These are phyloP conservation scores for Phalaenopsis aphrodite DNA, from an alignment of 106 monocot genomes.

Conservation along the genomic window DNA sequence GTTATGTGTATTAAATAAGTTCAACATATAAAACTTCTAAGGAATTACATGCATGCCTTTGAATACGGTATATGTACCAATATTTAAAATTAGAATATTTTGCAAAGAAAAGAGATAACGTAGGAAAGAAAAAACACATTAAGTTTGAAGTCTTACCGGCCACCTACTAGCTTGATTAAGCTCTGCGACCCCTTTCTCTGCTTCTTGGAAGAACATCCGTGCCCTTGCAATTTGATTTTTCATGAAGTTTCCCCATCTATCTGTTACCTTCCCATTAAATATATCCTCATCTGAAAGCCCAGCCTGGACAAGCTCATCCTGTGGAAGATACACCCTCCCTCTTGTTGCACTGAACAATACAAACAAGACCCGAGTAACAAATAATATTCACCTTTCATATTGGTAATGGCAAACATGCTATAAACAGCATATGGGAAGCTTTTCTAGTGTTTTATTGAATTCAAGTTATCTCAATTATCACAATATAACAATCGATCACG, in stretches of 20 bases:
- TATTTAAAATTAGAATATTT: not conserved
- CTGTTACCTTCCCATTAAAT: constrained; percentile 75
- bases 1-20: no score
- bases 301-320: constrained; percentile 71
- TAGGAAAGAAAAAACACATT: no score
- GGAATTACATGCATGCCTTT: no score
- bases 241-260: constrained; percentile 94
- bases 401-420: not conserved
- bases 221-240: constrained; percentile 78
- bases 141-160: constrained; percentile 44
- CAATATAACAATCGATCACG: no score
- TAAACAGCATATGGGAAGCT: no score
- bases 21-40: no score
- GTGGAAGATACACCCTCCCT: constrained; percentile 90
- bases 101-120: not conserved
- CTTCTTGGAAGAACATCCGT: constrained; percentile 77
- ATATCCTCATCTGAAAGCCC: constrained; percentile 89
- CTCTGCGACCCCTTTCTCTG: constrained; percentile 82
- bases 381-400: not conserved
- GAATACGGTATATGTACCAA: no score
- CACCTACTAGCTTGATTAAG: constrained; percentile 86
- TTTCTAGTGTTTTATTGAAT: no score
- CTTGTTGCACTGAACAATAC: constrained; percentile 58
- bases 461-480: no score
- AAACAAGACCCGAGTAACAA: not conserved